Base-by-base conservation (phyloP, 306 rosid genomes). In the Comarum palustre region DNA sequence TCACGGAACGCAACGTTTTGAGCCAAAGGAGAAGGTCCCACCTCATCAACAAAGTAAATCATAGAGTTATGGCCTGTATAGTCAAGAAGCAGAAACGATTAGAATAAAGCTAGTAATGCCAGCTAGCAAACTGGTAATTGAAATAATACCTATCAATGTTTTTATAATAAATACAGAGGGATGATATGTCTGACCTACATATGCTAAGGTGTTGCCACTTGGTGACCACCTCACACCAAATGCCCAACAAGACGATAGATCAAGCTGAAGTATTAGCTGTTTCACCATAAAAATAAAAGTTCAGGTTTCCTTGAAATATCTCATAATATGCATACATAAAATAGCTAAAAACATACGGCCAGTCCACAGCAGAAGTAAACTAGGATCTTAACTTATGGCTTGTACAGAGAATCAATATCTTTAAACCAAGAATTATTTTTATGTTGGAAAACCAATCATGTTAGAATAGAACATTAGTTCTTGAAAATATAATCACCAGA, bases 171-270 rank as follows among this genome's bases (percentile, higher is more conserved):
- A 61, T 32, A 57, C 45, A 77, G 47, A 62, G 51, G 67, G 81
- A 67, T 74, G 73, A 83, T 66, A 75, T 80, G 73, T 75, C 97
- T 90, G 70, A 94, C 99, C 99, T 82, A 80, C 90, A 72, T 91
- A 94, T 46, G 93, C 92, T 84, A 91, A 86, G 85, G 97, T 91
- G 77, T 86, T 87, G 74, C 99, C 99, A 77, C 97, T 91, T 73
- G 97, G 92, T 68, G 99, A 94, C 99, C 99, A 94, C 86, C 83
- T 94, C 79, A 91, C 97, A 46, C 99, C 96, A 46, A 94, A 94
- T 61, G 97, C 84, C 99, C 99, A 94, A 70, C 96, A 85, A 64
- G 78, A 82, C 9, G 96, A 91, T 80, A 91, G 96, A 84, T 94
- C 97, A 64, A 94, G 97, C 89, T 94, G 95, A 79, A 88, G 81